These are phyloP conservation scores for Colletotrichum siamense DNA, from an alignment of 2,329 filamentous ascomycete species.

Conservation along the genomic window DNA sequence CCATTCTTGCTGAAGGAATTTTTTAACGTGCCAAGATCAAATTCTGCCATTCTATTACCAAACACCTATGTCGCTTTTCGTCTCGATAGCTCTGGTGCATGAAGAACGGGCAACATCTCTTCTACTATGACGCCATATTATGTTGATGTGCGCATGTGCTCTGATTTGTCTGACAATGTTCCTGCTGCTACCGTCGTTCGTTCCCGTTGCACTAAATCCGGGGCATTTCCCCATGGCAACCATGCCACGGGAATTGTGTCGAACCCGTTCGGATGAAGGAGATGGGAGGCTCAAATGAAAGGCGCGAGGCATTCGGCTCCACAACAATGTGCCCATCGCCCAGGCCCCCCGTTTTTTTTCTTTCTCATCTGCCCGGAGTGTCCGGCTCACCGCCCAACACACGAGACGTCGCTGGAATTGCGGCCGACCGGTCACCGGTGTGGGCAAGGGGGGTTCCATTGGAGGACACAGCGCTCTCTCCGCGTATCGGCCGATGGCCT, in stretches of 20 bases:
- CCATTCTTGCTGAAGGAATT: constrained; percentile 62
- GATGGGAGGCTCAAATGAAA: neutral
- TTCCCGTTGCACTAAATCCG: neutral
- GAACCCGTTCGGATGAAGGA: neutral
- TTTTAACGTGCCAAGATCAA: constrained; percentile 61
- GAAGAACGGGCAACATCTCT: constrained; percentile 56
- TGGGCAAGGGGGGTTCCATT: neutral
- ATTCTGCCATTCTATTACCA: constrained; percentile 59
- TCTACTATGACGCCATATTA: neutral
- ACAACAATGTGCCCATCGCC: neutral
- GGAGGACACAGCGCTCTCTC: neutral
- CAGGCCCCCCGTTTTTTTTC: neutral
- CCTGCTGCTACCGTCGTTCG: neutral
- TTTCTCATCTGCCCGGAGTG: neutral
- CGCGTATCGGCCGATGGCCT: neutral
- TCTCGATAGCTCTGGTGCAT: constrained; percentile 50
- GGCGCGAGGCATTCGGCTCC: neutral
- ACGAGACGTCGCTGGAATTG: neutral
- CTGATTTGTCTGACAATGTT: neutral
- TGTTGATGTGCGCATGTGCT: neutral
- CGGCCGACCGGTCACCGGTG: neutral
- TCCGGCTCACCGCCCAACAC: constrained; percentile 9
- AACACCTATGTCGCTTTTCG: constrained; percentile 50
- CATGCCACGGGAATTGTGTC: neutral
- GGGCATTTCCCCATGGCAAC: neutral